These are phyloP conservation scores for Cordyceps fumosorosea DNA, from an alignment of 2,329 filamentous ascomycete species.

Conservation along the genomic window DNA sequence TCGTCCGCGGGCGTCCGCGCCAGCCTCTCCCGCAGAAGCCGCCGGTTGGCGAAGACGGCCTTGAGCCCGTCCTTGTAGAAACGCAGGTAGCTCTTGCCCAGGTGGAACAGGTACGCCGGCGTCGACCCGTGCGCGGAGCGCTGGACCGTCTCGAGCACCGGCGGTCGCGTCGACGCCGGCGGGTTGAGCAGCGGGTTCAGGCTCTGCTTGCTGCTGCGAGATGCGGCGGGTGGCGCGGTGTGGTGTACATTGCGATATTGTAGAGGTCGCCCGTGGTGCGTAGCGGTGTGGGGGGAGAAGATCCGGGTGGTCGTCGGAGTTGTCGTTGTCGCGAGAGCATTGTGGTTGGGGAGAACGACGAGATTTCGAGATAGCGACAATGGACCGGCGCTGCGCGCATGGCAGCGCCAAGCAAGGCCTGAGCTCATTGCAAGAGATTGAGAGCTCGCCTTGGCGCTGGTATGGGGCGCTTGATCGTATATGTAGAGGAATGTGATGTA, in stretches of 20 bases:
- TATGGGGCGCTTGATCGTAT: background rate
- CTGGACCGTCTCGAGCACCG: slow-evolving; percentile 57
- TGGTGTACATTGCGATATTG: slow-evolving; percentile 2
- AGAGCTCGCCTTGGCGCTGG: background rate
- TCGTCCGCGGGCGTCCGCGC: slow-evolving; percentile 47
- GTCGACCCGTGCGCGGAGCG: slow-evolving; percentile 33
- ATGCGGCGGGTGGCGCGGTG: slow-evolving; percentile 15
- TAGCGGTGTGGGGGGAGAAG: slow-evolving; percentile 12
- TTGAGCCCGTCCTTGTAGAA: slow-evolving; percentile 88
- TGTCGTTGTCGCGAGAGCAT: background rate
- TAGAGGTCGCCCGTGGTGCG: background rate
- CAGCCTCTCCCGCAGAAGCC: slow-evolving; percentile 40
- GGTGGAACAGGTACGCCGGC: slow-evolving; percentile 44
- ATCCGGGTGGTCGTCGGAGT: background rate
- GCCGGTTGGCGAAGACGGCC: slow-evolving; percentile 63
- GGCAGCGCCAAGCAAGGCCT: slow-evolving; percentile 26
- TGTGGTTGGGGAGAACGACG: slow-evolving; percentile 5
- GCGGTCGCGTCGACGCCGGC: slow-evolving; percentile 64
- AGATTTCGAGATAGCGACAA: slow-evolving; percentile 14
- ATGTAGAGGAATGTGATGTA: background rate
- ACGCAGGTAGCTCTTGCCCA: slow-evolving; percentile 67
- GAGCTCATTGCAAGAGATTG: slow-evolving; percentile 24
- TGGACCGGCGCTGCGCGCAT: slow-evolving; percentile 18
- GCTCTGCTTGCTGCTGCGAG: slow-evolving; percentile 18
- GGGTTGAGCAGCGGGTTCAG: slow-evolving; percentile 55